Conservation (phyloP, 768 basidiomycete species). For the Pleurotus giganteus region DNA sequence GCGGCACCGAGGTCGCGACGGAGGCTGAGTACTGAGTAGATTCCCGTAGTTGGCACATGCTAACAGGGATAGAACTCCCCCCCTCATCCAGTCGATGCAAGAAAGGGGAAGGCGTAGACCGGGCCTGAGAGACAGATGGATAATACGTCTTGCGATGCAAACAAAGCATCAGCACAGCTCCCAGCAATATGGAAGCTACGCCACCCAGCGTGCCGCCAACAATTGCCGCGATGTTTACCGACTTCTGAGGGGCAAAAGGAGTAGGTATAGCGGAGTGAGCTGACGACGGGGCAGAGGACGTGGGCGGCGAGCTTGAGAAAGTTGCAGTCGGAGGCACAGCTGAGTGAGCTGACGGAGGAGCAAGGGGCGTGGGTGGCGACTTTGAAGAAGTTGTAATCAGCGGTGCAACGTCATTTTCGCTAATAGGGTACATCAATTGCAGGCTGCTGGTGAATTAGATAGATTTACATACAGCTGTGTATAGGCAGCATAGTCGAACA, state of each 20-base stretch:
- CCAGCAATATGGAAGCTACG: background rate
- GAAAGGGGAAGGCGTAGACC: background rate
- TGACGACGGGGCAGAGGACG: background rate
- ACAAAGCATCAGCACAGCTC: background rate
- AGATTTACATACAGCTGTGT: background rate
- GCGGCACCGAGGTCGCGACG: background rate
- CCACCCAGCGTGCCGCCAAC: background rate
- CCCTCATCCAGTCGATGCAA: background rate
- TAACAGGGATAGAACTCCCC: background rate
- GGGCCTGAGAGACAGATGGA: too few relatives aligned
- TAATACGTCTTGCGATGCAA: too few relatives aligned
- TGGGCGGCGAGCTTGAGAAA: background rate
- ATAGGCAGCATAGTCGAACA: constrained; percentile 5
- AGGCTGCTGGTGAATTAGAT: too few relatives aligned
- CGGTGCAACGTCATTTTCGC: background rate
- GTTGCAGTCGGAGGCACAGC: background rate
- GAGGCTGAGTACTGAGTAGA: background rate
- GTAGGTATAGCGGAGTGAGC: background rate
- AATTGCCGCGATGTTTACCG: background rate
- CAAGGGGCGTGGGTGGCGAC: background rate
- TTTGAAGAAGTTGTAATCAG: background rate
- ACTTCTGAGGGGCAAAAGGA: background rate
- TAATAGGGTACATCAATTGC: too few relatives aligned
- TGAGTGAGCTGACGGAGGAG: background rate
- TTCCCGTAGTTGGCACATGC: background rate